phyloP scores from a whole-genome alignment of 139 green algal genomes.

The Raphidocelis subcapitata region DNA sequence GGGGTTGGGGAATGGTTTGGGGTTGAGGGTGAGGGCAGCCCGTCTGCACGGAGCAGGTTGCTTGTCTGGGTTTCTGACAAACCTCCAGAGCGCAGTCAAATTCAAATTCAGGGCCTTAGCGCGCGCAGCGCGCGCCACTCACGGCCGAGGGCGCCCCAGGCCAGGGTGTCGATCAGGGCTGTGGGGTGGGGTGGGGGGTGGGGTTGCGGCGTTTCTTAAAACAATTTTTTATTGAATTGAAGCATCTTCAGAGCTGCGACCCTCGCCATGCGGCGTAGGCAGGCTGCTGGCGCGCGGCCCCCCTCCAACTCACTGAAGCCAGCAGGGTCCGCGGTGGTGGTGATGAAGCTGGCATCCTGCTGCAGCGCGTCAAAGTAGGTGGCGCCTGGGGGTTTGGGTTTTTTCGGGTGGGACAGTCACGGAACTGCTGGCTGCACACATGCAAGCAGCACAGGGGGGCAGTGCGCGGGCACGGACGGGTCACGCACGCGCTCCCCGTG shows the following conservation, averaged over 20 bases:
- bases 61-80: no score
- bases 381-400: slow-evolving; percentile 7
- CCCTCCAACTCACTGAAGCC: slow-evolving; percentile 60
- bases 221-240: background rate
- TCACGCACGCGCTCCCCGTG: no score
- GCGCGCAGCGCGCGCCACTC: no score
- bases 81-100: background rate
- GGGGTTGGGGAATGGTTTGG: no score
- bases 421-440: no score
- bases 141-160: slow-evolving; percentile 24
- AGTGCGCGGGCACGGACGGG: no score
- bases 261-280: background rate
- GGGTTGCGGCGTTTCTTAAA: background rate
- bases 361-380: slow-evolving; percentile 62
- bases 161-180: slow-evolving; percentile 22
- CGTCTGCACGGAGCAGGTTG: no score
- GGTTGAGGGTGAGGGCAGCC: no score
- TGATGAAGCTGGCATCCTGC: slow-evolving; percentile 63
- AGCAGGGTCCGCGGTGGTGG: slow-evolving; percentile 71
- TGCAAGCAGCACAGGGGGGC: no score
- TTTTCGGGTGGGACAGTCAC: no score
- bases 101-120: background rate
- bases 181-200: no score
- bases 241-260: background rate
- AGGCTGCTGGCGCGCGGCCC: background rate